Base-by-base conservation (phyloP, 768 basidiomycete genomes). In the Amanita muscaria region DNA sequence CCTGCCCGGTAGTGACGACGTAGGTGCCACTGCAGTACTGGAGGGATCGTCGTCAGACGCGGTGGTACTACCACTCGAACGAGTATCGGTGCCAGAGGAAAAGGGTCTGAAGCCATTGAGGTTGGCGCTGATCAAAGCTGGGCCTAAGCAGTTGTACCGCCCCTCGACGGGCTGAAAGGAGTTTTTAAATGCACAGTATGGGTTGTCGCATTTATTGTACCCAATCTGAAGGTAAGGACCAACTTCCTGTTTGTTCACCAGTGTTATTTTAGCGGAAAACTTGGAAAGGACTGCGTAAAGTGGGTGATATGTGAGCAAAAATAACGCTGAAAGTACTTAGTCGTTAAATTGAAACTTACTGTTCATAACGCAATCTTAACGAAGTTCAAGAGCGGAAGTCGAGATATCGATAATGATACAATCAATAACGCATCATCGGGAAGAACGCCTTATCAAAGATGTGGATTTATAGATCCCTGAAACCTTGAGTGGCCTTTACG, bases 121-220 rank as follows among this genome's bases (percentile, higher is more conserved):
- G 42, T 22, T 46, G 37, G 45, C 48, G 14, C 53, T 56, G 8
- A 46, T 44, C 10, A 40, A 27, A 19, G 31, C 31, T 19, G n/a
- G 18, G 18, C 55, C 56, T 22, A 49, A 48, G 49, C 64, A 66
- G 21, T 53, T 46, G 45, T 63, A 66, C 3, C 33, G 46, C 6
- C 64, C 64, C 24, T 54, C 46, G 7, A 46, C 58, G 9, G 53
- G 53, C 42, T 66, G 63, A 25, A 61, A 60, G 7, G 54, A 53
- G 47, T 66, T 66, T 19, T 54, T 48, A 35, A 49, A 58, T 8
- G 33, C 32, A 51, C 64, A 66, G 15, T 30, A 36, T 8, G 47
- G 42, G 19, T 51, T 48, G 33, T 42, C 57, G 52, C 64, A 66
- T 48, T 59, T 59, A 49, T 53, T 55, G 48, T 62, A 44, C 9